A percentile compares a stretch with the other conserved stretches of the same genome.
Evolutionary conservation across 78 protist genomes (phyloP).

Genomic region (Dictyostelium citrinum): DNA sequence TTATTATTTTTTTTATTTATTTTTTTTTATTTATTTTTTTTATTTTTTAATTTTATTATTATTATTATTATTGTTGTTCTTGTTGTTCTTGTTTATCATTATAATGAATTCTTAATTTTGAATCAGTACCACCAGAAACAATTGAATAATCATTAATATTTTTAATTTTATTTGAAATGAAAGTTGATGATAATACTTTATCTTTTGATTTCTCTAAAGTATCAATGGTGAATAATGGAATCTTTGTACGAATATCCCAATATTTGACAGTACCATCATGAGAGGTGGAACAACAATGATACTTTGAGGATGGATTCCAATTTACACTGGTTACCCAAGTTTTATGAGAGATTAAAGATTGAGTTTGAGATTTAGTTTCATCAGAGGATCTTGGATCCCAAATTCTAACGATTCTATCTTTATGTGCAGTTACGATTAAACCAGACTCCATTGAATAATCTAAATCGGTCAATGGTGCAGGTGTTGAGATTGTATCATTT

Average conservation of each 20-base stretch:
- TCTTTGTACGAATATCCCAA: slow-evolving; percentile 82
- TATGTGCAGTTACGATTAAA: slow-evolving; percentile 57
- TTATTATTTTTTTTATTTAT: neutral
- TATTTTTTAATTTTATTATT: neutral
- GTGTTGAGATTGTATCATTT: slow-evolving; percentile 8
- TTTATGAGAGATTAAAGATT: slow-evolving; percentile 58
- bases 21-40: neutral
- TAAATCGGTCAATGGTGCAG: neutral
- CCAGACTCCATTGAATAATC: slow-evolving; percentile 38
- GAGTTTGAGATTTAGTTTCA: neutral
- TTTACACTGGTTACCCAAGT: slow-evolving; percentile 50
- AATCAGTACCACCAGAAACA: slow-evolving; percentile 70
- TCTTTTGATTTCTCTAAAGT: slow-evolving; percentile 9
- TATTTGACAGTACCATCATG: slow-evolving; percentile 78
- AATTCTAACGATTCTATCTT: slow-evolving; percentile 61
- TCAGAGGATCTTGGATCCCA: slow-evolving; percentile 75
- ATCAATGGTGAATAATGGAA: slow-evolving; percentile 44
- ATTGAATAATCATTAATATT: neutral
- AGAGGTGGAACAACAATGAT: slow-evolving; percentile 35
- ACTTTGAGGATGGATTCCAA: slow-evolving; percentile 56
- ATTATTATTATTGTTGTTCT: neutral
- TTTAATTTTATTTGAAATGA: neutral
- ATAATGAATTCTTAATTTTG: slow-evolving; percentile 59
- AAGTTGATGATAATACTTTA: slow-evolving; percentile 27
- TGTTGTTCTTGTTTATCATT: slow-evolving; percentile 4